Percentiles rank a stretch among this genome's conserved stretches.
These are phyloP conservation scores for Neurospora crassa DNA, from an alignment of 2,329 filamentous ascomycete species.

Conservation along the genomic window DNA sequence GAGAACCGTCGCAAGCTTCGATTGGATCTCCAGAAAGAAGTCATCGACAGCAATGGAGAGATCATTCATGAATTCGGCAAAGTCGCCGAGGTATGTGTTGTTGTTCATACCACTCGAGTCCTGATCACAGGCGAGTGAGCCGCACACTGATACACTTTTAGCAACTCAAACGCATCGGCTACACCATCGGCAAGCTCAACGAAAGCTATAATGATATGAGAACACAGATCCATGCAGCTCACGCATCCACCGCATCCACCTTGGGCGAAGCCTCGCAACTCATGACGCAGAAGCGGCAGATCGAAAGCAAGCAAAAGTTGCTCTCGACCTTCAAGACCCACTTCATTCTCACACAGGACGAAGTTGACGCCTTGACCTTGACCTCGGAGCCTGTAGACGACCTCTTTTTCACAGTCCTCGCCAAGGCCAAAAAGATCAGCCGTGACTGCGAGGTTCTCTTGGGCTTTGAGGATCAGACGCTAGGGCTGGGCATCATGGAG, in stretches of 20 bases:
- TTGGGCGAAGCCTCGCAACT: constrained; percentile 69
- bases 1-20: constrained; percentile 72
- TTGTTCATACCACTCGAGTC: not conserved
- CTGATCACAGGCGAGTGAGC: constrained; percentile 3
- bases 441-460: constrained; percentile 83
- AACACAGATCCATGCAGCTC: constrained; percentile 63
- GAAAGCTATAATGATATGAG: constrained; percentile 73
- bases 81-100: constrained; percentile 65
- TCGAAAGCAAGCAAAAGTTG: constrained; percentile 72
- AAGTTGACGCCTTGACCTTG: constrained; percentile 65
- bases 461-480: constrained; percentile 78
- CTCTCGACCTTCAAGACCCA: constrained; percentile 69
- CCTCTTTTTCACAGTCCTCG: constrained; percentile 68
- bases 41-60: constrained; percentile 84
- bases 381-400: constrained; percentile 77
- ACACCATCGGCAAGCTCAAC: constrained; percentile 69
- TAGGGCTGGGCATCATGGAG: constrained; percentile 87
- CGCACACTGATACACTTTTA: constrained; percentile 25
- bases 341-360: constrained; percentile 77
- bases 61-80: constrained; percentile 81
- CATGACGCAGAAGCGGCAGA: constrained; percentile 60
- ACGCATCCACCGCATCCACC: constrained; percentile 62
- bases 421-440: constrained; percentile 76
- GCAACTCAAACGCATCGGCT: constrained; percentile 81
- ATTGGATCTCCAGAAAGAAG: constrained; percentile 79